phyloP scores from a whole-genome alignment of 371 early-diverging fungal species.

The Furculomyces boomerangus region DNA sequence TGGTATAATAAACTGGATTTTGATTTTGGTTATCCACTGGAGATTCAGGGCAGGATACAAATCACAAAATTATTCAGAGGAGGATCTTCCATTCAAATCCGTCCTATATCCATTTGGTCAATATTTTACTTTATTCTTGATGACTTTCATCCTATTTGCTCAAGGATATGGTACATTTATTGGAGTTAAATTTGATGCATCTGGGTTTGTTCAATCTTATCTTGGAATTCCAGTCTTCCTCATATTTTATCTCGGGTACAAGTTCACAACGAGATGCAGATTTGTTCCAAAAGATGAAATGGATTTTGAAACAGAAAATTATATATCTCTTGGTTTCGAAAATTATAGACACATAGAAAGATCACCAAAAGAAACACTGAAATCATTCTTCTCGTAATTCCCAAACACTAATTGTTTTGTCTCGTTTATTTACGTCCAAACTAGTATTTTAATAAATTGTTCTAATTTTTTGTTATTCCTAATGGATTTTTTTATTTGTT shows the following conservation, averaged over 20 bases:
- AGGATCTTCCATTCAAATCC: slow-evolving; percentile 51
- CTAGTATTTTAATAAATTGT: no score
- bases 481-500: no score
- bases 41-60: slow-evolving; percentile 63
- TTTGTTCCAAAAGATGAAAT: slow-evolving; percentile 20
- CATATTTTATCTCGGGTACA: slow-evolving; percentile 20
- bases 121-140: slow-evolving; percentile 33
- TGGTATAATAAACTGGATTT: slow-evolving; percentile 61
- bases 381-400: no score
- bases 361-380: background rate
- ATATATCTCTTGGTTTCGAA: slow-evolving; percentile 14
- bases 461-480: no score
- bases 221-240: slow-evolving; percentile 28
- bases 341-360: slow-evolving; percentile 7
- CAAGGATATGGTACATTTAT: slow-evolving; percentile 31
- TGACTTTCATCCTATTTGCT: slow-evolving; percentile 36
- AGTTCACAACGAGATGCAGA: slow-evolving; percentile 10
- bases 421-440: no score
- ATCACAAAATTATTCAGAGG: slow-evolving; percentile 40
- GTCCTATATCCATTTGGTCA: slow-evolving; percentile 55
- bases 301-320: slow-evolving; percentile 18
- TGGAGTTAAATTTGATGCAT: slow-evolving; percentile 13
- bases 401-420: no score
- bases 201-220: slow-evolving; percentile 15
- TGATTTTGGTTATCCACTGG: slow-evolving; percentile 51